Evolutionary conservation across 805 yeast genomes (phyloP).

Genomic region (Wickerhamiella australiensis): DNA sequence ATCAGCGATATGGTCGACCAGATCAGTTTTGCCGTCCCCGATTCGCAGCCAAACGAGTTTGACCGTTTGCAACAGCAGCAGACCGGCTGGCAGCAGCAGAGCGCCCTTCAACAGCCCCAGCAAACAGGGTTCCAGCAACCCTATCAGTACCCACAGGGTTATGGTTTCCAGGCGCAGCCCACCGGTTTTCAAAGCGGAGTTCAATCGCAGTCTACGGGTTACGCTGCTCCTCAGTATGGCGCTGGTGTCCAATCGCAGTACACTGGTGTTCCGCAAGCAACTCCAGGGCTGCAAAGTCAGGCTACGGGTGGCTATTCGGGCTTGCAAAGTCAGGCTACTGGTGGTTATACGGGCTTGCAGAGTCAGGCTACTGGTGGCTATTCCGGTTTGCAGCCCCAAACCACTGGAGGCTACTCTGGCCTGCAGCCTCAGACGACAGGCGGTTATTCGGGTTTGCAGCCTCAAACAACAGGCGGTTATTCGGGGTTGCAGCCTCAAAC

Average conservation of each 20-base stretch:
- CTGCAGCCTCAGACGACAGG: slow-evolving; percentile 30
- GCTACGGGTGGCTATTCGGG: slow-evolving; percentile 21
- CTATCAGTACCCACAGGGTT: slow-evolving; percentile 4
- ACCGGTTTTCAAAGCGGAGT: slow-evolving; percentile 1
- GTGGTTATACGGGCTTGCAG: slow-evolving; percentile 26
- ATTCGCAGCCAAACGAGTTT: slow-evolving; percentile 26
- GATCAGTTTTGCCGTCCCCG: slow-evolving; percentile 67
- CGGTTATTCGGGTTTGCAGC: slow-evolving; percentile 15
- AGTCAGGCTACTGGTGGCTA: slow-evolving; percentile 20
- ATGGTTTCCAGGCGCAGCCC: slow-evolving; percentile 10
- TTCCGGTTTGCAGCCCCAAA: slow-evolving; percentile 22
- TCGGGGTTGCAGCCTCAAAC: slow-evolving; percentile 31
- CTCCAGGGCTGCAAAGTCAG: slow-evolving; percentile 1
- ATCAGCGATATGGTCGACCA: slow-evolving; percentile 84
- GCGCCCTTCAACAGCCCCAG: slow-evolving; percentile 5
- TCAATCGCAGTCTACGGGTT: neutral
- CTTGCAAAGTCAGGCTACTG: slow-evolving; percentile 24
- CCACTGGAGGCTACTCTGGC: slow-evolving; percentile 21
- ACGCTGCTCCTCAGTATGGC: too few species aligned
- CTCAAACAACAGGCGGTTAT: slow-evolving; percentile 25
- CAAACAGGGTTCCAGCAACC: slow-evolving; percentile 10
- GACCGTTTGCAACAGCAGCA: slow-evolving; percentile 21
- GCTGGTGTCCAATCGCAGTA: neutral
- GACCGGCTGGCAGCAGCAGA: slow-evolving; percentile 9
- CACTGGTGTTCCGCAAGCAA: too few species aligned